Evolutionary conservation across 83 land plant genomes (phyloP).

Genomic region (Diphasiastrum complanatum): DNA sequence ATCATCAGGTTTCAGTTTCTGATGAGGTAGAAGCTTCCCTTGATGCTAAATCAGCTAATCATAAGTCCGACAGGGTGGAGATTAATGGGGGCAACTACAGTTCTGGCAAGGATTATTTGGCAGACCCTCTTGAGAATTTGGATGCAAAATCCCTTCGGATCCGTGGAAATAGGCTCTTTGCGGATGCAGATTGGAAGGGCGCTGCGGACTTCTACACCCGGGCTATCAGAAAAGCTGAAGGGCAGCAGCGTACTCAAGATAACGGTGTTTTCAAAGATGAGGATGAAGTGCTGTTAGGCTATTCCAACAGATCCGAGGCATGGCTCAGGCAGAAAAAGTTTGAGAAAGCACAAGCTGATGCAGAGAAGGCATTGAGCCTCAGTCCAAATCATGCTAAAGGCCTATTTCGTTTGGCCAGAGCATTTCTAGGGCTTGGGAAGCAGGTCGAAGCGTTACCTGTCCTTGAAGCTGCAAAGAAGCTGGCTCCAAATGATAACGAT

Average conservation of each 20-base stretch:
- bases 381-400: too few species aligned
- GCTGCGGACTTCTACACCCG: constrained; percentile 23
- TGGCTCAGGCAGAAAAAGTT: constrained; percentile 23
- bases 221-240: constrained; percentile 14
- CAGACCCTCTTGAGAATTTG: neutral
- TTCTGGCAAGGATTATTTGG: too few species aligned
- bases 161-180: constrained; percentile 23
- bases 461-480: too few species aligned
- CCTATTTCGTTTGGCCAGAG: too few species aligned
- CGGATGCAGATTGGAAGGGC: constrained; percentile 12
- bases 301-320: constrained; percentile 34
- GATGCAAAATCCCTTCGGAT: constrained; percentile 14
- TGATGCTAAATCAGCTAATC: neutral
- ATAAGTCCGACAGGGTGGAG: neutral
- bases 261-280: neutral
- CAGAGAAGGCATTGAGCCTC: constrained; percentile 16
- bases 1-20: neutral
- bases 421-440: too few species aligned
- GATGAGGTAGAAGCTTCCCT: neutral
- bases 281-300: constrained; percentile 19
- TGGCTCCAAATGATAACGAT: too few species aligned
- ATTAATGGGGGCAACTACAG: neutral
- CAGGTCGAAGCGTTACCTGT: too few species aligned
- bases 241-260: neutral
- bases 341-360: constrained; percentile 28